Evolutionary conservation across 2,329 filamentous ascomycete genomes (phyloP).

Genomic region (Phaeosphaeriaceae sp.): DNA sequence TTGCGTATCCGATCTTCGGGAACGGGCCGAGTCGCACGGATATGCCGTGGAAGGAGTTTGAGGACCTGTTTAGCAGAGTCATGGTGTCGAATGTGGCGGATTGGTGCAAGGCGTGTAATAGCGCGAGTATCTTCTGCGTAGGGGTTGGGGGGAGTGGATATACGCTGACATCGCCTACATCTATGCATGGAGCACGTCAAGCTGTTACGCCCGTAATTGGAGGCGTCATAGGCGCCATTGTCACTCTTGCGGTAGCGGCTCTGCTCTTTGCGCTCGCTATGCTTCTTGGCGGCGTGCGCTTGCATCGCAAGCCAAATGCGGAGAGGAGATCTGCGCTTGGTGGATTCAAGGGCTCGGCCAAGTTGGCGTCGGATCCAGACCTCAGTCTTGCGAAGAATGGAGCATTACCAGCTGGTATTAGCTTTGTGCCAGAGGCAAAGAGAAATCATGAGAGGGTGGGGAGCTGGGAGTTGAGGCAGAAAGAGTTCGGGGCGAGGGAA

Average conservation of each 20-base stretch:
- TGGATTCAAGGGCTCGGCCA: constrained; percentile 64
- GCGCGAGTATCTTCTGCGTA: constrained; percentile 59
- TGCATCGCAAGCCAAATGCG: constrained; percentile 45
- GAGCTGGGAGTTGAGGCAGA: constrained; percentile 63
- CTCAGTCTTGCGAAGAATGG: constrained; percentile 55
- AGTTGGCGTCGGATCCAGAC: constrained; percentile 63
- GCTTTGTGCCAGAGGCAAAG: constrained; percentile 22
- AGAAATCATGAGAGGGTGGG: constrained; percentile 60
- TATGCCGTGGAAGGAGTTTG: constrained; percentile 61
- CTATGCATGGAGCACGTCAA: neutral
- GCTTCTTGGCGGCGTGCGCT: constrained; percentile 55
- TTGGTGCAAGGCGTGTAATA: constrained; percentile 62
- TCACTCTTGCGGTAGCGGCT: constrained; percentile 56
- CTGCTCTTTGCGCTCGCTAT: constrained; percentile 53
- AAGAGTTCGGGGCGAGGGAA: constrained; percentile 33
- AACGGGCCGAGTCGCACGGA: constrained; percentile 54
- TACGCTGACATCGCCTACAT: neutral
- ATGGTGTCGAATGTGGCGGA: constrained; percentile 53
- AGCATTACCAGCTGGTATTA: constrained; percentile 39
- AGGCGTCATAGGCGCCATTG: constrained; percentile 64
- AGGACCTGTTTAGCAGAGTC: constrained; percentile 52
- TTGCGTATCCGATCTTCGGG: constrained; percentile 60
- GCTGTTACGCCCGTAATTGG: constrained; percentile 54
- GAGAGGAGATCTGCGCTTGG: constrained; percentile 50
- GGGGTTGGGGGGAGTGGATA: constrained; percentile 43